phyloP scores from a whole-genome alignment of 2,329 filamentous ascomycete genomes.

The Dactylellina leptospora region DNA sequence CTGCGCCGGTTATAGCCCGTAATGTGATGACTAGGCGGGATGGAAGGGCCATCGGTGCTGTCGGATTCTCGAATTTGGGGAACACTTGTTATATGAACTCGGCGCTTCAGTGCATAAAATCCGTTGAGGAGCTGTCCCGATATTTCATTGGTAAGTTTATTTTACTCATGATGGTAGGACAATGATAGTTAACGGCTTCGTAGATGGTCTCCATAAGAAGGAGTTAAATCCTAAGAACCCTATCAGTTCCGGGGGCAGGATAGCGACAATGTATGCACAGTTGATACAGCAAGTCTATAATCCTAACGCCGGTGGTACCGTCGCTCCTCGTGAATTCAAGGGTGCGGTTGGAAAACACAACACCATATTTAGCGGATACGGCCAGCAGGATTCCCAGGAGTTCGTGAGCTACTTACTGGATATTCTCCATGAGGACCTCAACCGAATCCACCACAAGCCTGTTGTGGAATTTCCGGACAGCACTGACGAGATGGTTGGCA shows the following conservation, averaged over 20 bases:
- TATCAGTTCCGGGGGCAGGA: conserved; percentile 82
- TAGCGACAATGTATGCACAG: conserved; percentile 83
- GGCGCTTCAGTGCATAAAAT: conserved; percentile 90
- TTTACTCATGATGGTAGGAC: neutral
- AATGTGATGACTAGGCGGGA: conserved; percentile 74
- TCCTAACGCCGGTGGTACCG: conserved; percentile 71
- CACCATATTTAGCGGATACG: conserved; percentile 88
- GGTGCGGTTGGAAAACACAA: conserved; percentile 80
- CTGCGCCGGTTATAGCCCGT: conserved; percentile 72
- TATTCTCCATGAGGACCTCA: conserved; percentile 92
- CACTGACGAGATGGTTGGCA: conserved; percentile 90
- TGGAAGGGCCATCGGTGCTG: conserved; percentile 76
- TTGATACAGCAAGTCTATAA: conserved; percentile 82
- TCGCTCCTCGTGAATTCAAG: conserved; percentile 84
- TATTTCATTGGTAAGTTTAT: conserved; percentile 75
- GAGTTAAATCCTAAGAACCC: conserved; percentile 89
- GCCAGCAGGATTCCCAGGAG: conserved; percentile 96
- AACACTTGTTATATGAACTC: conserved; percentile 99
- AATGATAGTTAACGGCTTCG: neutral
- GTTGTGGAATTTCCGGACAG: conserved; percentile 98
- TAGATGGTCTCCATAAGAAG: conserved; percentile 72
- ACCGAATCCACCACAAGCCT: conserved; percentile 91
- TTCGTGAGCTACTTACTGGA: conserved; percentile 95
- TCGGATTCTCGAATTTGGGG: conserved; percentile 87
- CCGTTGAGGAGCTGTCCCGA: conserved; percentile 89